These are phyloP conservation scores for Brassica incana DNA, from an alignment of 345 rosid species.

Conservation along the genomic window DNA sequence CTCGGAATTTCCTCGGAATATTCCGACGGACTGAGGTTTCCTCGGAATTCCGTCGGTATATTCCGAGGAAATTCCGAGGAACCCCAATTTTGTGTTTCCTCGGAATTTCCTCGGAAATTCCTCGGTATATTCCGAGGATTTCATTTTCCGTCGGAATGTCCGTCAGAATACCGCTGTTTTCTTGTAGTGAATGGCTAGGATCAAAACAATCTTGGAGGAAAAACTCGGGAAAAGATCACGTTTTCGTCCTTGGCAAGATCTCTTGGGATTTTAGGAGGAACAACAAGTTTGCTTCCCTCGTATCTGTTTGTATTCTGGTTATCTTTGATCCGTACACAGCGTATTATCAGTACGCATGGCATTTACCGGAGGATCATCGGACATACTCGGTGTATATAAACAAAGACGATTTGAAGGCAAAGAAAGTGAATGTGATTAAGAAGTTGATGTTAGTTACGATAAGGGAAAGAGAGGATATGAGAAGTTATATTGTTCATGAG, in stretches of 20 bases:
- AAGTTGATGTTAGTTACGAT: conserved; percentile 45
- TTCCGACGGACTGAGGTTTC: too few species aligned
- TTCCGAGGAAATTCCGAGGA: too few species aligned
- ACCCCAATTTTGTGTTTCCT: too few species aligned
- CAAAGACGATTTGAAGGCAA: conserved; percentile 61
- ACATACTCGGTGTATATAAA: conserved; percentile 71
- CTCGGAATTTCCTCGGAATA: too few species aligned
- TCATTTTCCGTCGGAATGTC: too few species aligned
- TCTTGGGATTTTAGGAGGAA: conserved; percentile 90
- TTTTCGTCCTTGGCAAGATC: conserved; percentile 74
- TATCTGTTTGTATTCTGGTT: conserved; percentile 82
- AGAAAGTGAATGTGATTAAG: conserved; percentile 56
- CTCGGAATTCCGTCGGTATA: too few species aligned
- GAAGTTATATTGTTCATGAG: conserved; percentile 70
- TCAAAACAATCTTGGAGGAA: conserved; percentile 53
- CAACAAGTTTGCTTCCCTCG: conserved; percentile 63
- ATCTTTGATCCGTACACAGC: conserved; percentile 78
- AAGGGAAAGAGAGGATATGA: conserved; percentile 63
- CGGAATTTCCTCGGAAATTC: too few species aligned
- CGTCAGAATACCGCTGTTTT: too few species aligned
- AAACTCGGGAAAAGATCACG: conserved; percentile 75
- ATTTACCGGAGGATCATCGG: conserved; percentile 70
- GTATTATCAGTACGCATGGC: conserved; percentile 88
- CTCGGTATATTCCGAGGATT: too few species aligned
- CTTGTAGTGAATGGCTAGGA: conserved; percentile 50